Evolutionary conservation across 768 basidiomycete species (phyloP).

Genomic region (Imleria badia): DNA sequence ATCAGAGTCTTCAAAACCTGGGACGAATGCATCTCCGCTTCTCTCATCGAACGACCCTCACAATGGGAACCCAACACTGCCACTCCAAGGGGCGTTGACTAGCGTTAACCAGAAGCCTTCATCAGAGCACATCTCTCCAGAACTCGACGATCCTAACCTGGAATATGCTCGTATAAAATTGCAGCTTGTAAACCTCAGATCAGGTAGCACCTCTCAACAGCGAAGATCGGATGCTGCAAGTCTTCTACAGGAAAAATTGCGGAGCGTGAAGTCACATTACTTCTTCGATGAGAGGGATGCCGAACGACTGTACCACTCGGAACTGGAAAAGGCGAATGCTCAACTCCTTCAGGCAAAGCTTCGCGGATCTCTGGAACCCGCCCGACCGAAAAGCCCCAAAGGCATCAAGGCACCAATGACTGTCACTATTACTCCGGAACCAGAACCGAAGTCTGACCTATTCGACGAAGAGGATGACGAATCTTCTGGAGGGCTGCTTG

Average conservation of each 20-base stretch:
- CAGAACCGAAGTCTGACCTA: constrained; percentile 37
- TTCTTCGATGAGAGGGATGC: constrained; percentile 73
- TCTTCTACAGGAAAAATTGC: constrained; percentile 46
- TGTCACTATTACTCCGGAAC: not conserved
- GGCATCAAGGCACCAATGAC: not conserved
- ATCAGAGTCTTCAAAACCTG: constrained; percentile 27
- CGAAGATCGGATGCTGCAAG: constrained; percentile 30
- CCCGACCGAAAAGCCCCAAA: not conserved
- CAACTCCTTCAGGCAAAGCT: constrained; percentile 43
- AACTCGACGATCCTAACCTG: constrained; percentile 54
- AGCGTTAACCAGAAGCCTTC: constrained; percentile 12
- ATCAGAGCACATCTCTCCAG: constrained; percentile 35
- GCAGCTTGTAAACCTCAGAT: constrained; percentile 48
- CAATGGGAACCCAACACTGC: not conserved
- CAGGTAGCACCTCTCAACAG: constrained; percentile 28
- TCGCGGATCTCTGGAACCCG: constrained; percentile 26
- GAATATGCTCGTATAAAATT: constrained; percentile 66
- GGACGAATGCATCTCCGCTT: constrained; percentile 41
- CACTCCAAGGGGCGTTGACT: constrained; percentile 7
- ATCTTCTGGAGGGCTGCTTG: constrained; percentile 63
- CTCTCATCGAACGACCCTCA: constrained; percentile 29
- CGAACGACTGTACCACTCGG: constrained; percentile 51
- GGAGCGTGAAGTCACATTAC: constrained; percentile 53
- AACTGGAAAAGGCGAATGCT: constrained; percentile 51
- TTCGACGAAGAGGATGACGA: constrained; percentile 55